Percentiles rank a stretch among this genome's conserved stretches.
Evolutionary conservation across 805 yeast genomes (phyloP).

Genomic region (Yarrowia phangngaensis): DNA sequence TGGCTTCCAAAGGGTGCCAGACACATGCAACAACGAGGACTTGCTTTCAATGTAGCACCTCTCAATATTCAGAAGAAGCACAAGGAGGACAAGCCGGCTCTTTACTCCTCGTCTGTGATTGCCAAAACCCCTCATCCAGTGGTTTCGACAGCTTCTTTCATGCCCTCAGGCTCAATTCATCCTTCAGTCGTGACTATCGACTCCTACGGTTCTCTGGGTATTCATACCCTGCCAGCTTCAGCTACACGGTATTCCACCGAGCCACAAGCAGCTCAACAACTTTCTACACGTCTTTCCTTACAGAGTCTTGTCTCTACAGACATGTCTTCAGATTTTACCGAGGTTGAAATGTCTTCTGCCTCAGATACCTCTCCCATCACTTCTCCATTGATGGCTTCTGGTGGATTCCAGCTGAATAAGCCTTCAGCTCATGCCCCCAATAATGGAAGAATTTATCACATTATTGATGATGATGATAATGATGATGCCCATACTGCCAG

Average conservation of each 20-base stretch:
- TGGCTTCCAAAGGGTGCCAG: slow-evolving; percentile 9
- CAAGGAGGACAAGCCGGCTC: neutral
- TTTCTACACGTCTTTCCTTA: slow-evolving; percentile 12
- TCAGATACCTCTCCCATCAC: slow-evolving; percentile 10
- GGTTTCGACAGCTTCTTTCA: slow-evolving; percentile 10
- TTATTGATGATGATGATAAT: neutral
- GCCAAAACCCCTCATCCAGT: slow-evolving; percentile 9
- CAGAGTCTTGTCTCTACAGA: slow-evolving; percentile 23
- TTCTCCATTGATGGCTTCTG: slow-evolving; percentile 1
- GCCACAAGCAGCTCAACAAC: neutral
- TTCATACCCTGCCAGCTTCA: slow-evolving; percentile 6
- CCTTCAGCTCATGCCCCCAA: too few species aligned
- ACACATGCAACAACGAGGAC: slow-evolving; percentile 15
- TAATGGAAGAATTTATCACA: too few species aligned
- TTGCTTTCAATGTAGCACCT: slow-evolving; percentile 19
- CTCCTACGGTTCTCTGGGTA: slow-evolving; percentile 11
- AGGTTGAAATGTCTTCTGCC: slow-evolving; percentile 15
- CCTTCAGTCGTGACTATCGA: slow-evolving; percentile 21
- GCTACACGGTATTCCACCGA: slow-evolving; percentile 5
- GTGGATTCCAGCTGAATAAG: too few species aligned
- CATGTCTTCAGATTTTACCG: slow-evolving; percentile 21
- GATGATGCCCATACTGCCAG: slow-evolving; percentile 8
- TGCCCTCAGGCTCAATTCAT: slow-evolving; percentile 13
- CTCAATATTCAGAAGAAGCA: slow-evolving; percentile 22
- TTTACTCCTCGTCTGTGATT: slow-evolving; percentile 5